Evolutionary conservation across 805 yeast species (phyloP).

Genomic region (Saccharomycopsis babjevae): DNA sequence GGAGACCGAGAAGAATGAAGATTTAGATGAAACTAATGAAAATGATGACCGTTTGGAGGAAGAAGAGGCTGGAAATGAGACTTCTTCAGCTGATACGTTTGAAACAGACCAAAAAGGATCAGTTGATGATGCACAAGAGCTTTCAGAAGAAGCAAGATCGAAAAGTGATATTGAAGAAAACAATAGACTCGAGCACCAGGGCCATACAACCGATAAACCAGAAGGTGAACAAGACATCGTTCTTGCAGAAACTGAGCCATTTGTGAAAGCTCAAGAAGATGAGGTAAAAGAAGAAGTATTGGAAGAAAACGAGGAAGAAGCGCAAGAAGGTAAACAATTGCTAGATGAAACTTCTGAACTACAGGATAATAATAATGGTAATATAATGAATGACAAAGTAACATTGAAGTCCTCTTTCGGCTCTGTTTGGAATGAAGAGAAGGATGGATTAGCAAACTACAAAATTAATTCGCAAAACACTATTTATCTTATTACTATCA

Average conservation of each 20-base stretch:
- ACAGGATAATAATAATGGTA: background rate
- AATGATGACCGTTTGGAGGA: background rate
- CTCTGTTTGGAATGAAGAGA: slow-evolving; percentile 45
- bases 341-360: background rate
- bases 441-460: slow-evolving; percentile 39
- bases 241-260: too few relatives aligned
- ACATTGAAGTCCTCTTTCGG: slow-evolving; percentile 33
- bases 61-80: background rate
- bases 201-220: too few relatives aligned
- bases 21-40: background rate
- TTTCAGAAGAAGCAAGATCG: too few relatives aligned
- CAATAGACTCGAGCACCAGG: too few relatives aligned
- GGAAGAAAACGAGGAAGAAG: background rate
- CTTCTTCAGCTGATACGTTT: too few relatives aligned
- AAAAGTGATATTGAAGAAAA: too few relatives aligned
- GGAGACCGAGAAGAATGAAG: background rate
- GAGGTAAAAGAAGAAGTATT: background rate
- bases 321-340: background rate
- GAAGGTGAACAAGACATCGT: background rate
- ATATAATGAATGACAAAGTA: slow-evolving; percentile 2
- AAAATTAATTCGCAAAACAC: slow-evolving; percentile 22
- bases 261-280: too few relatives aligned
- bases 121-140: too few relatives aligned
- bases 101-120: too few relatives aligned
- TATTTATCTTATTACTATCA: slow-evolving; percentile 24